Evolutionary conservation across 208 protist genomes (phyloP).

Genomic region (Lotmaria passim): DNA sequence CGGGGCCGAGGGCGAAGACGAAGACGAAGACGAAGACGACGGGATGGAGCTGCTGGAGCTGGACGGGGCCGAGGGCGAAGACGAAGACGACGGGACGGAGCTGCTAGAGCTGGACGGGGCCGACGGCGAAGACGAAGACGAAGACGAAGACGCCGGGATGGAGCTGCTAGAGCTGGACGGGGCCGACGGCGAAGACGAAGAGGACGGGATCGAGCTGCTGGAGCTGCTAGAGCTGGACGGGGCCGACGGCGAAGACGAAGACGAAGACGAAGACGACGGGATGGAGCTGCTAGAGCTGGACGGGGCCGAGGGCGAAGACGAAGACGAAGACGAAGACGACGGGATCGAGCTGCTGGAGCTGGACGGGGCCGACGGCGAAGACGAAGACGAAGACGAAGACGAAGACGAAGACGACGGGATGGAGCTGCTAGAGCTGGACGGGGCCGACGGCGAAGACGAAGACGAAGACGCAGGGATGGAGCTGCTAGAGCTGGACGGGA

Average conservation of each 20-base stretch:
- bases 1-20: neutral
- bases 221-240: neutral
- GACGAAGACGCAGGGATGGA: neutral
- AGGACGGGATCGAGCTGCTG: too few species aligned
- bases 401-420: neutral
- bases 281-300: too few species aligned
- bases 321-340: neutral
- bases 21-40: neutral
- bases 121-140: neutral
- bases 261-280: neutral
- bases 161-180: slow-evolving; percentile 2
- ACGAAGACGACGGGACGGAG: neutral
- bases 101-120: neutral
- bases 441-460: neutral
- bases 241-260: neutral
- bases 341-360: too few species aligned
- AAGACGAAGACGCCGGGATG: neutral
- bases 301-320: neutral
- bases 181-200: neutral
- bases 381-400: too few species aligned
- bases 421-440: too few species aligned
- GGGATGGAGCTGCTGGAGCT: too few species aligned
- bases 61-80: neutral
- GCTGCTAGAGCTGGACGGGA: slow-evolving; percentile 1
- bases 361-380: neutral